Evolutionary conservation across 306 rosid species (phyloP), one percentile per base, ranked within the genome.

Genomic region (Pueraria montana): DNA sequence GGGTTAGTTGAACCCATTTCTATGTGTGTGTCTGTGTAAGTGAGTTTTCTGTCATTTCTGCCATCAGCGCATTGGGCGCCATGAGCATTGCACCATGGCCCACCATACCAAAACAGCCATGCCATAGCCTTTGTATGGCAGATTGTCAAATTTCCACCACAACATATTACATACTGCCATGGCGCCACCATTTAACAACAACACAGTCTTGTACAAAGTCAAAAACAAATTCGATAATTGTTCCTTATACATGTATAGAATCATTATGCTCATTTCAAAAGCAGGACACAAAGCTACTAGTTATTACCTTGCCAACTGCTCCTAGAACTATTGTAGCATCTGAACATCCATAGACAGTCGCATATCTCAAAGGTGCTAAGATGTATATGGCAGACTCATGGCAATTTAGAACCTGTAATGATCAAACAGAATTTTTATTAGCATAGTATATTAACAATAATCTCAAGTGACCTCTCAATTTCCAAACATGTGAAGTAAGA

Each of bases 301-400:
- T n/a, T 21, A 63, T 90, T 91, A 96, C 99, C 98, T 94, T 96
- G 82, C 99, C 99, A 84, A 96, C 98, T 65, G 99, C 98, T 84
- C 99, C 99, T 76, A 96, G 77, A 82, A 96, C 93, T 69, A 96
- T 88, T 42, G 99, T 96, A 72, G 97, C 87, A 91, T 96, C 99
- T 52, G 99, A 96, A 89, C 98, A 92, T 79, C 99, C 99, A 89
- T 94, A 91, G 73, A 96, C 84, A 43, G 97, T 96, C 81, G 95
- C 98, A 70, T 91, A 96, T 89, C 92, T 88, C 92, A 96, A 74
- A 79, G 99, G 98, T 53, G 98, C 98, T 92, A 96, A 77, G 80
- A 87, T 78, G 88, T 87, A 87, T 72, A 87, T 84, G 84, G 88
- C 87, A 77, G 99, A 94, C 77, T 96, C 99, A 2, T 96, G 95